Conservation (phyloP, 768 basidiomycete genomes). For the Cystobasidium ongulense region DNA sequence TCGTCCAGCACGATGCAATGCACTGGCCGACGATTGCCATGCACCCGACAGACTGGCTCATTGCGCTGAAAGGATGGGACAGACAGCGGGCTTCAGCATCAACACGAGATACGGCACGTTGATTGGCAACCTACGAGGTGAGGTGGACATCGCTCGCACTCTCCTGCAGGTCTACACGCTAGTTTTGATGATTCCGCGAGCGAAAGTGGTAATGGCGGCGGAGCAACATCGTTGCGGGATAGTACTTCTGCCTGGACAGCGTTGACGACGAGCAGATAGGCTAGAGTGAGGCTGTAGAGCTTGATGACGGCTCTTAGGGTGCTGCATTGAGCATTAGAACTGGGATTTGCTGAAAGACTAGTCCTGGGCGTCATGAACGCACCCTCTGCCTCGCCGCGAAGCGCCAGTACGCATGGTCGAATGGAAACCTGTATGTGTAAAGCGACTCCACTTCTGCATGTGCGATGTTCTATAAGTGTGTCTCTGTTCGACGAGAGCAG, state of each 20-base stretch:
- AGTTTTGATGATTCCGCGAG: neutral
- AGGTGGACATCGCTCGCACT: conserved; percentile 10
- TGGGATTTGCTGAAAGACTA: too few relatives aligned
- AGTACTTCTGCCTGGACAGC: neutral
- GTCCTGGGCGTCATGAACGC: too few relatives aligned
- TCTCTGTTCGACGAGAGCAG: too few relatives aligned
- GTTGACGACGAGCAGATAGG: neutral
- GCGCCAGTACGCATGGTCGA: too few relatives aligned
- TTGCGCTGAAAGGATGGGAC: neutral
- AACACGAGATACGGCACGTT: neutral
- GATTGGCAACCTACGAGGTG: neutral
- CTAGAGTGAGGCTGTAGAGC: neutral
- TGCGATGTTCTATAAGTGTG: too few relatives aligned
- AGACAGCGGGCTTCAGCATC: neutral
- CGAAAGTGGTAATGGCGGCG: neutral
- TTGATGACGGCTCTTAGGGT: neutral
- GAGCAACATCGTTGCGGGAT: neutral
- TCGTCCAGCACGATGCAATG: conserved; percentile 14
- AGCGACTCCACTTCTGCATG: too few relatives aligned
- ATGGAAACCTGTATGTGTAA: too few relatives aligned
- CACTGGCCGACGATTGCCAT: conserved; percentile 6
- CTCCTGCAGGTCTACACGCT: conserved; percentile 10
- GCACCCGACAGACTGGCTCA: conserved; percentile 25
- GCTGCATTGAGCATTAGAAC: neutral
- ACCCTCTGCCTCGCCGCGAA: too few relatives aligned